Conservation (phyloP, 768 basidiomycete species). For the Suillus weaverae region DNA sequence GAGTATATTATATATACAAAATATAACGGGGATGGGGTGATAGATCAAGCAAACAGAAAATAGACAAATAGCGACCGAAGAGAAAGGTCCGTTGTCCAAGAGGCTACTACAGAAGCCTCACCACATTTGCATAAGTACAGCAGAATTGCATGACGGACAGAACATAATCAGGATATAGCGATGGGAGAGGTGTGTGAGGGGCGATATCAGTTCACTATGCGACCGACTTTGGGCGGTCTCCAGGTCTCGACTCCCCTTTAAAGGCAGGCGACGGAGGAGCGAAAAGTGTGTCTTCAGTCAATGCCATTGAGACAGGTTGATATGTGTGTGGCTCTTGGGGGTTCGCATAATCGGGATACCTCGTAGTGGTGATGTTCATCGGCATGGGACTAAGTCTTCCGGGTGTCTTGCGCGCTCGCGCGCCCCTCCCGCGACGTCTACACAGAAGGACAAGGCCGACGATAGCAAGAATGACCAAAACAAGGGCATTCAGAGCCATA, state of each 20-base stretch:
- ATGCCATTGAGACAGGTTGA: conserved; percentile 63
- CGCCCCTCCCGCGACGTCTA: conserved; percentile 44
- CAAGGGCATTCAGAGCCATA: conserved; percentile 75
- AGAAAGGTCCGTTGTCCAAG: conserved; percentile 12
- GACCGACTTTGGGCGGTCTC: conserved; percentile 44
- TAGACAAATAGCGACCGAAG: conserved; percentile 10
- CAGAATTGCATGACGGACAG: neutral
- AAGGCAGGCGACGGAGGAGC: conserved; percentile 63
- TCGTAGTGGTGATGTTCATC: conserved; percentile 37
- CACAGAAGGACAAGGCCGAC: conserved; percentile 55
- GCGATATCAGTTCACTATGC: conserved; percentile 28
- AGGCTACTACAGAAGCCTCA: conserved; percentile 9
- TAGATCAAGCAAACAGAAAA: conserved; percentile 7
- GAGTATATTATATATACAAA: conserved; percentile 13
- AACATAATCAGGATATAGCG: conserved; percentile 3
- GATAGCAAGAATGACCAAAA: conserved; percentile 57
- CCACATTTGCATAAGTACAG: conserved; percentile 19
- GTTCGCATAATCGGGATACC: conserved; percentile 33
- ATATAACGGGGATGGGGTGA: neutral
- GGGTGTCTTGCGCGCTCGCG: conserved; percentile 35
- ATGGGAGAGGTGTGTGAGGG: neutral
- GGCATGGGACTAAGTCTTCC: conserved; percentile 61
- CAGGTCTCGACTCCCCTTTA: conserved; percentile 35
- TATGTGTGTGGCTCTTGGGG: conserved; percentile 53
- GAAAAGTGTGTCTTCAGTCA: conserved; percentile 46